These are phyloP conservation scores for Volutella citrinella DNA, from an alignment of 2,329 filamentous ascomycete genomes.

Conservation along the genomic window DNA sequence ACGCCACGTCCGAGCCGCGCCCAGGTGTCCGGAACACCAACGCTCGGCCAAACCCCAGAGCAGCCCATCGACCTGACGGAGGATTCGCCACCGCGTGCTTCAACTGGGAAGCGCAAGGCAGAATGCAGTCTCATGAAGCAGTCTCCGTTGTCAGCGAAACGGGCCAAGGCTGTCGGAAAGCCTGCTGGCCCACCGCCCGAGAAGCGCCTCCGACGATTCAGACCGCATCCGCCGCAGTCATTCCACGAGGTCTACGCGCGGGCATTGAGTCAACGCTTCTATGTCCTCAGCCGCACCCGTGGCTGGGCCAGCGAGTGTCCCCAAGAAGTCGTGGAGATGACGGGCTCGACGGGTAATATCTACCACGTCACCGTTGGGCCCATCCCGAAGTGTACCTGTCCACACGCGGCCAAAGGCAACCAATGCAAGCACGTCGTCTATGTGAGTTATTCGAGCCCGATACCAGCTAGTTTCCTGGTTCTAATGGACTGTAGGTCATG, in stretches of 20 bases:
- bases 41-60: conserved; percentile 6
- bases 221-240: conserved; percentile 29
- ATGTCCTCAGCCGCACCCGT: conserved; percentile 40
- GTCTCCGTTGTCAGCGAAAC: conserved; percentile 16
- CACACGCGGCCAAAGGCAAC: conserved; percentile 49
- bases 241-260: conserved; percentile 37
- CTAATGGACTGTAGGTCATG: conserved; percentile 55
- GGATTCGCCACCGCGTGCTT: conserved; percentile 4
- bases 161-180: conserved; percentile 10
- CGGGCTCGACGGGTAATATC: conserved; percentile 64
- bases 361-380: conserved; percentile 55
- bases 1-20: too few relatives aligned
- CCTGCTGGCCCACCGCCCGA: too few relatives aligned
- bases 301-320: conserved; percentile 35
- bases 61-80: conserved; percentile 7
- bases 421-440: conserved; percentile 67
- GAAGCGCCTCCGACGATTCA: conserved; percentile 34
- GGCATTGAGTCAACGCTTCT: conserved; percentile 44
- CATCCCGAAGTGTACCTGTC: conserved; percentile 54
- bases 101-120: conserved; percentile 17
- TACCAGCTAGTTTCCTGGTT: too few relatives aligned
- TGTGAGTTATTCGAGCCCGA: conserved; percentile 39
- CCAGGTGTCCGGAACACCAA: too few relatives aligned
- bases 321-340: conserved; percentile 54
- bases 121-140: not conserved